A percentile compares a stretch with the other conserved stretches of the same genome.
Evolutionary conservation across 257 asterid genomes (phyloP).

Genomic region (Nicotiana paniculata): DNA sequence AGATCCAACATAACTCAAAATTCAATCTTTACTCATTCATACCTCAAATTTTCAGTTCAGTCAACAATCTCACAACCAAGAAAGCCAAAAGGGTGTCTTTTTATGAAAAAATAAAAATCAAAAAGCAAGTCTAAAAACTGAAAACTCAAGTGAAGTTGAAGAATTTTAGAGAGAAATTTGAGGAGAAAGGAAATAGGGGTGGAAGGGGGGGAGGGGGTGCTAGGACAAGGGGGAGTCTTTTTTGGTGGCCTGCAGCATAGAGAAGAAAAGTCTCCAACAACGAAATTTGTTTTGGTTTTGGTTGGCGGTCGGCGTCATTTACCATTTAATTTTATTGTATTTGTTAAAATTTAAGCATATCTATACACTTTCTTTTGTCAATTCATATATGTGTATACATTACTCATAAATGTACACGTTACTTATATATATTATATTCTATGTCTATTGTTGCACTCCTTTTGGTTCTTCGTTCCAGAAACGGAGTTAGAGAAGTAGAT

Average conservation of each 20-base stretch:
- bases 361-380: background rate
- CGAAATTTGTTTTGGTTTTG: conserved; percentile 56
- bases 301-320: conserved; percentile 86
- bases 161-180: background rate
- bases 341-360: background rate
- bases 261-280: conserved; percentile 55
- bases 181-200: background rate
- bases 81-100: too few relatives aligned
- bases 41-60: background rate
- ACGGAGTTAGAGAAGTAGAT: too few relatives aligned
- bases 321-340: background rate
- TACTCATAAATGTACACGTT: background rate
- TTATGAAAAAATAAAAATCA: background rate
- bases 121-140: background rate
- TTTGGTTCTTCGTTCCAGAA: background rate
- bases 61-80: too few relatives aligned
- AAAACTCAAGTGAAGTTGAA: background rate
- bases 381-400: background rate
- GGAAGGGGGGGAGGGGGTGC: background rate
- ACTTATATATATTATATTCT: background rate
- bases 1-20: conserved; percentile 2
- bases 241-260: background rate
- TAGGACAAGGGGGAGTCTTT: background rate
- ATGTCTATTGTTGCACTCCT: background rate
- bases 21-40: background rate